These are phyloP conservation scores for Colletotrichum eremochloae DNA, from an alignment of 2,329 filamentous ascomycete genomes.

Conservation along the genomic window DNA sequence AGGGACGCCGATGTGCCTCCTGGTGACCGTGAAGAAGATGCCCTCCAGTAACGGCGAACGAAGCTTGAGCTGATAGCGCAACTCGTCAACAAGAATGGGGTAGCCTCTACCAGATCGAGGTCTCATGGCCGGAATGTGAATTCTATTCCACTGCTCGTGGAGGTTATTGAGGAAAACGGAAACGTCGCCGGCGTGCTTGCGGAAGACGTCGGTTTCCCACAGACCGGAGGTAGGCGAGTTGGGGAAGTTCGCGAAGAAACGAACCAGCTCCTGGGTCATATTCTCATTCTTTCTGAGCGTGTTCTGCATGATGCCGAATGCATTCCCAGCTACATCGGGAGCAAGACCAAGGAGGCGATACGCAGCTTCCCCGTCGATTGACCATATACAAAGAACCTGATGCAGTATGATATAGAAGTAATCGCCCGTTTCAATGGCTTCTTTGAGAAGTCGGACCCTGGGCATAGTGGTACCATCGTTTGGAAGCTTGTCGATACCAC, in stretches of 20 bases:
- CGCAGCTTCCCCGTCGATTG: constrained; percentile 53
- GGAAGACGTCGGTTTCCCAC: constrained; percentile 42
- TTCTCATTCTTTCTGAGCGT: constrained; percentile 55
- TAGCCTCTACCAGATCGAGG: constrained; percentile 51
- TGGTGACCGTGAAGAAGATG: constrained; percentile 65
- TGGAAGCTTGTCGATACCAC: constrained; percentile 3
- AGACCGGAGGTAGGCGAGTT: constrained; percentile 24
- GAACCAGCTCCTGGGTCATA: constrained; percentile 47
- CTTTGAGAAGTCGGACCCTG: constrained; percentile 66
- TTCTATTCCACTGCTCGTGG: constrained; percentile 53
- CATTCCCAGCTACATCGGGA: constrained; percentile 47
- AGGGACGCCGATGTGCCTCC: constrained; percentile 59
- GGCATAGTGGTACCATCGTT: constrained; percentile 44
- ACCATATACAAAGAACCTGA: constrained; percentile 74
- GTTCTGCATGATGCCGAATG: constrained; percentile 51
- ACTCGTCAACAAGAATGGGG: constrained; percentile 70
- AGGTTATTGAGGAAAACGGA: constrained; percentile 60
- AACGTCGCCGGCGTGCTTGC: constrained; percentile 51
- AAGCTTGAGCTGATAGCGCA: constrained; percentile 62
- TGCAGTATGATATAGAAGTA: constrained; percentile 75
- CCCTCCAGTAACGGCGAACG: constrained; percentile 65
- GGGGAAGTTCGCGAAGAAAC: constrained; percentile 56
- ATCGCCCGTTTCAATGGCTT: constrained; percentile 70
- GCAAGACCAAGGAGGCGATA: constrained; percentile 43
- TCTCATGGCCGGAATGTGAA: constrained; percentile 53